phyloP scores from a whole-genome alignment of 2,329 filamentous ascomycete species.

The Didymella keratinophila region DNA sequence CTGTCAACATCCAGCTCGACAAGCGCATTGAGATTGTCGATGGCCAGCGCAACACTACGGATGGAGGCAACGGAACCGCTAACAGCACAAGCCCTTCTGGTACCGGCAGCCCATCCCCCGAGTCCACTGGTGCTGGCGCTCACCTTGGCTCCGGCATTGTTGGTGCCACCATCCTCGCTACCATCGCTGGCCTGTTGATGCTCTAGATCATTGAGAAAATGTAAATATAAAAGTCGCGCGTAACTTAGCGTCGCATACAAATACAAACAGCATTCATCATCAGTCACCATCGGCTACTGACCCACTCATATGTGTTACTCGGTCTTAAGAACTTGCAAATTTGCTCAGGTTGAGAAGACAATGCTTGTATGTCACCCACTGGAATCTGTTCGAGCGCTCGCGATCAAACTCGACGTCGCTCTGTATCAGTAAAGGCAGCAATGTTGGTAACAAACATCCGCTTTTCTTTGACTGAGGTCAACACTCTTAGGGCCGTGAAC shows the following conservation, averaged over 20 bases:
- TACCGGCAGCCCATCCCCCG: slow-evolving; percentile 17
- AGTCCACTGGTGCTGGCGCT: slow-evolving; percentile 23
- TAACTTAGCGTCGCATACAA: neutral
- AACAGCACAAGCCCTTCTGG: slow-evolving; percentile 30
- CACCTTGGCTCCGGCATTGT: slow-evolving; percentile 18
- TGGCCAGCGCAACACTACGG: slow-evolving; percentile 24
- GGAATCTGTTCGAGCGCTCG: too few species aligned
- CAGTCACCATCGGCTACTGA: neutral
- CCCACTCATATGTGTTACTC: neutral
- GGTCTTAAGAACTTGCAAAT: too few species aligned
- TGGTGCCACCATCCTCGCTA: slow-evolving; percentile 19
- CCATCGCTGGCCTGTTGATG: slow-evolving; percentile 24
- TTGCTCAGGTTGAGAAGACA: too few species aligned
- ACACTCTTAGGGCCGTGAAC: too few species aligned
- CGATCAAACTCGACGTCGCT: too few species aligned
- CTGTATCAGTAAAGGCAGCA: too few species aligned
- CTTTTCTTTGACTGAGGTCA: too few species aligned
- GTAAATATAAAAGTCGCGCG: neutral
- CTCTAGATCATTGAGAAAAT: slow-evolving; percentile 12
- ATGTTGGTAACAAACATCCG: too few species aligned
- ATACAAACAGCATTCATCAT: neutral
- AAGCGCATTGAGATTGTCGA: slow-evolving; percentile 54
- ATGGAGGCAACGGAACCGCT: slow-evolving; percentile 26
- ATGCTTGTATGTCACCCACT: too few species aligned
- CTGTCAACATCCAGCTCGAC: slow-evolving; percentile 61